Base-by-base conservation (phyloP, 176 grass and related monocot genomes). In the Hsuehochloa calcarea region DNA sequence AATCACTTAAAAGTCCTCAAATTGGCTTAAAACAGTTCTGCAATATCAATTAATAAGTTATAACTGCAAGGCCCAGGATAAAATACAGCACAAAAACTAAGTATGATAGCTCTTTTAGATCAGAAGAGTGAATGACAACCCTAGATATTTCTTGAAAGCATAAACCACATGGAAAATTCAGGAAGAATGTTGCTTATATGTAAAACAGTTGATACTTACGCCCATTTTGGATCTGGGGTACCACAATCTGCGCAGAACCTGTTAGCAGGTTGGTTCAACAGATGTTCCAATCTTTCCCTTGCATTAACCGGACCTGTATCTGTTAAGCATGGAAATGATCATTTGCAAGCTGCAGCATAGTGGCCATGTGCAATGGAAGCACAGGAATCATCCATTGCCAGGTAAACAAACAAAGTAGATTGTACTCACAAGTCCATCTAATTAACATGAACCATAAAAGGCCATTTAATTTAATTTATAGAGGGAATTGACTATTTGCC, bases 151-250 rank as follows among this genome's bases (percentile, higher is more conserved):
- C 11, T 49, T 74, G 27, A 39, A 76, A 67, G 23, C 34, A 71
- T 62, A 70, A 83, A 40, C 31, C 25, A 66, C 29, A 74, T 25
- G 6, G 19, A 74, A 74, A 54, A 6, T 65, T 45, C 49, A 65
- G 23, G 5, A 54, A 31, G 29, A 64, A 55, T 64, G 25, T 23
- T 23, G 20, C 9, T 40, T 52, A 50, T 82, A 17, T 26, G 23
- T 9, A 76, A 54, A 90, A 25, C 6, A 5, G 16, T 13, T 14
- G 52, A 86, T 68, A 90, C 93, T 82, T 92, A 98, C 93, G 44
- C 96, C 96, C 96, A 98, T 92, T 98, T 98, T 15, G 96, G 96
- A 84, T 96, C 93, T 78, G 88, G 87, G 1, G 74, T 81, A 25
- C 93, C 91, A 86, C 93, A 98, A 31, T 98, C 96, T 50, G 96